Conservation (phyloP, 306 rosid genomes). For the Prosopis cineraria region DNA sequence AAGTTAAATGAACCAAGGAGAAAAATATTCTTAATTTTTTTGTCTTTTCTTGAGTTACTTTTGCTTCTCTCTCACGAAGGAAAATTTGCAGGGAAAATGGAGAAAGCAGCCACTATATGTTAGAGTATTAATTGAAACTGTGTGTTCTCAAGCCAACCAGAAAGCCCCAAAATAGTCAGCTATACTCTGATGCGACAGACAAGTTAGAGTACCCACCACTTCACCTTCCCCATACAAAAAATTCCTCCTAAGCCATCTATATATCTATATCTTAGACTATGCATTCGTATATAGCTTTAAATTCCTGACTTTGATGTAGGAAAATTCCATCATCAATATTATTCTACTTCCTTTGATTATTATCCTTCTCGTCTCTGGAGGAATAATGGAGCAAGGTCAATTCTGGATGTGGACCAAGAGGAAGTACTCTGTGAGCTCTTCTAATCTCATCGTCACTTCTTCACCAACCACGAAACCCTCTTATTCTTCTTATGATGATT, state of each 20-base stretch:
- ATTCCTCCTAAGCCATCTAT: conserved; percentile 37
- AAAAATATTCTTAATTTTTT: background rate
- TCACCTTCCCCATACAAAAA: conserved; percentile 52
- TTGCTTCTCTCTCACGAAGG: conserved; percentile 31
- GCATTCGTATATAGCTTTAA: conserved; percentile 25
- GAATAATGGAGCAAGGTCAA: conserved; percentile 73
- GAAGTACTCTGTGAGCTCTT: conserved; percentile 48
- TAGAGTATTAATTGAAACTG: conserved; percentile 43
- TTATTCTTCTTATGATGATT: conserved; percentile 43
- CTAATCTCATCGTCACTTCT: background rate
- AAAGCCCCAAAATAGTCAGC: conserved; percentile 35
- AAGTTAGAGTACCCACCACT: conserved; percentile 68
- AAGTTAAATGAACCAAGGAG: background rate
- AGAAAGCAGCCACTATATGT: background rate
- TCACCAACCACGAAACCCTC: conserved; percentile 35
- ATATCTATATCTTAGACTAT: conserved; percentile 25
- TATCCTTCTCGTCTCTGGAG: background rate
- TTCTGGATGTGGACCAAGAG: conserved; percentile 67
- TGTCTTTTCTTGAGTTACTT: background rate
- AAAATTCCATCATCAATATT: background rate
- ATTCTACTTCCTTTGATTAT: conserved; percentile 6
- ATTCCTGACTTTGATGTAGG: conserved; percentile 25
- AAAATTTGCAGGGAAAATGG: conserved; percentile 36
- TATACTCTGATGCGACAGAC: conserved; percentile 9
- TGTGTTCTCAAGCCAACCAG: conserved; percentile 41